Base-by-base conservation (phyloP, 768 basidiomycete species). In the Tubosaeta brunneosetosa region DNA sequence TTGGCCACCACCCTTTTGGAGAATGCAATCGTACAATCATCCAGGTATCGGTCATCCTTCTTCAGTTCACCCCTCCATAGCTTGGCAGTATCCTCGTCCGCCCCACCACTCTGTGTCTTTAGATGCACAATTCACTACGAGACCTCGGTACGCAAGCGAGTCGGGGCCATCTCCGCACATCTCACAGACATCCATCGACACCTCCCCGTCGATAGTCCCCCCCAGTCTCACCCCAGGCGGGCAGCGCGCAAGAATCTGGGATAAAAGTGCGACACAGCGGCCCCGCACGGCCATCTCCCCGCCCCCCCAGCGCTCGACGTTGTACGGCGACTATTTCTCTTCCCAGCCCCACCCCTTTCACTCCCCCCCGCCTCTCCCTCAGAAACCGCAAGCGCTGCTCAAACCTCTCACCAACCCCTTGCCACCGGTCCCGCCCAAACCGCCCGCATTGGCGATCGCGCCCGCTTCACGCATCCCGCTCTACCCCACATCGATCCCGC, bases 341-440 rank as follows among this genome's bases (percentile, higher is more conserved):
- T 41, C 52, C 3, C 58, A 53, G 12, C 50, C 52, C 7, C 46
- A 25, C 16, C 42, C 69, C 29, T 65, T 67, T 31, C 54, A 60
- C 9, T 56, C 66, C 0, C 66, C 68, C 17, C 68, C 70, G 16
- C 67, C 67, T 19, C 44, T 69, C 3, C 66, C 68, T 13, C 64
- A 67, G 33, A 70, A 70, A 43, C 68, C 66, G 2, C 65, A 52
- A 13, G 57, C 50, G 6, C 50, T 67, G 0, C 41, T 65, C 34
- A 54, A 62, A 63, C 57, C 63, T n/a, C 71, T 66, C n/a, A 69
- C 73, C 31, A 58, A 55, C 64, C 44, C 62, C 0, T 65, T 68
- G 3, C 77, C 78, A 10, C 72, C 73, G 8, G 44, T 74, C 33
- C 76, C 76, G 6, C 71, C 76, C 3, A 76, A 74, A 57, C 75